Percentiles rank a stretch among this genome's conserved stretches.
These are phyloP conservation scores for Candida loeiensis DNA, from an alignment of 805 yeast genomes.

Conservation along the genomic window DNA sequence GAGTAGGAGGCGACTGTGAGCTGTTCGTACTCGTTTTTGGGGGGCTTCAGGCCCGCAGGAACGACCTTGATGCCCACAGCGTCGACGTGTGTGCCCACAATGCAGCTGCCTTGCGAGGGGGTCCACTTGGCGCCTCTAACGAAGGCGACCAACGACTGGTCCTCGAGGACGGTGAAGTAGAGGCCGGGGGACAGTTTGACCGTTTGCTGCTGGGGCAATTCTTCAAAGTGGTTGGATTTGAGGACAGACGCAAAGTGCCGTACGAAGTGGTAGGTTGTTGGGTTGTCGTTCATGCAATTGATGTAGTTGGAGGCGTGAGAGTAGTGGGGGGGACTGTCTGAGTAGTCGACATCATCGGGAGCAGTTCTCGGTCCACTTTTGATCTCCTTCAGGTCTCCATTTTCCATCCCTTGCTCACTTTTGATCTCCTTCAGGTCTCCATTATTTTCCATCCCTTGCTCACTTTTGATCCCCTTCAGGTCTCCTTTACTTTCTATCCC, in stretches of 20 bases:
- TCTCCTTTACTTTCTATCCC: not conserved
- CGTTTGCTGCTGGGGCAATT: conserved; percentile 21
- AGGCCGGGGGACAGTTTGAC: conserved; percentile 14
- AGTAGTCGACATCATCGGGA: no score
- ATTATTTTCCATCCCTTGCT: no score
- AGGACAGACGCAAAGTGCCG: conserved; percentile 22
- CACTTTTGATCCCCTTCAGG: no score
- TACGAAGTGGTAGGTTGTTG: conserved; percentile 41
- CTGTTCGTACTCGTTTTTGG: conserved; percentile 29
- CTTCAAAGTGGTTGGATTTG: conserved; percentile 25
- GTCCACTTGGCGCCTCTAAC: conserved; percentile 37
- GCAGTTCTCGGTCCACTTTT: no score
- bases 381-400: no score
- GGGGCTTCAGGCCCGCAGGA: conserved; percentile 19
- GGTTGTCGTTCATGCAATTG: conserved; percentile 32
- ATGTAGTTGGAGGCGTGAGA: conserved; percentile 22
- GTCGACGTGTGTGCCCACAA: conserved; percentile 35
- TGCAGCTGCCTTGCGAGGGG: conserved; percentile 25
- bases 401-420: no score
- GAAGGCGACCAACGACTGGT: conserved; percentile 35
- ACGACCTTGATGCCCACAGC: conserved; percentile 36
- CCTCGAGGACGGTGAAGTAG: conserved; percentile 31
- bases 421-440: no score
- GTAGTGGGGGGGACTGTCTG: conserved; percentile 14
- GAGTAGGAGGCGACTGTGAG: conserved; percentile 42